These are phyloP conservation scores for Blastomyces percursus DNA, from an alignment of 2,329 filamentous ascomycete species.

Conservation along the genomic window DNA sequence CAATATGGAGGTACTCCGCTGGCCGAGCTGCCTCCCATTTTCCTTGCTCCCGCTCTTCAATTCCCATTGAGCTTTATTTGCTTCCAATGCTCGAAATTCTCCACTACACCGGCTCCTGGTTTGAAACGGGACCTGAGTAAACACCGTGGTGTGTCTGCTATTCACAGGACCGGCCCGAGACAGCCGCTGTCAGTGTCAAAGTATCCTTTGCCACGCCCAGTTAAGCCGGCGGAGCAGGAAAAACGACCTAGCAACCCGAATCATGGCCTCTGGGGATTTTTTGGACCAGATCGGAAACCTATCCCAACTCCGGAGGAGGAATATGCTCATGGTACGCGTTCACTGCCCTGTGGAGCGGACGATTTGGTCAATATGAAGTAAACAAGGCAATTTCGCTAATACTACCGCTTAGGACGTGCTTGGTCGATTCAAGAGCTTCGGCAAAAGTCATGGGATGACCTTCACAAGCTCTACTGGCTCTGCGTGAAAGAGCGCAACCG, in stretches of 20 bases:
- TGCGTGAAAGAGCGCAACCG: constrained; percentile 86
- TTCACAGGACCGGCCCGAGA: constrained; percentile 64
- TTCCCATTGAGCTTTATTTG: constrained; percentile 2
- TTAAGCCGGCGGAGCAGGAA: constrained; percentile 42
- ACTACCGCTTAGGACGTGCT: constrained; percentile 47
- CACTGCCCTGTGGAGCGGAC: background rate
- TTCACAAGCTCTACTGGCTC: constrained; percentile 89
- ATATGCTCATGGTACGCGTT: constrained; percentile 50
- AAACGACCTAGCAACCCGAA: constrained; percentile 49
- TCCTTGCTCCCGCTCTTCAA: constrained; percentile 32
- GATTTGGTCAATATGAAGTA: background rate
- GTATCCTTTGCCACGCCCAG: constrained; percentile 42
- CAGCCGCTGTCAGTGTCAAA: constrained; percentile 64
- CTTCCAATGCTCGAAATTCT: constrained; percentile 13
- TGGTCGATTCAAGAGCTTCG: constrained; percentile 83
- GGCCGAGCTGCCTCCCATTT: constrained; percentile 33
- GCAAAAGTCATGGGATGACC: constrained; percentile 82
- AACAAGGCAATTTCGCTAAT: background rate
- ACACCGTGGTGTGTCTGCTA: constrained; percentile 67
- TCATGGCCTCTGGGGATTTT: constrained; percentile 91
- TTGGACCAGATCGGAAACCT: constrained; percentile 58
- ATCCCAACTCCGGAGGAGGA: constrained; percentile 63
- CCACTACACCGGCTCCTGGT: constrained; percentile 25
- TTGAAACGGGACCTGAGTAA: constrained; percentile 62
- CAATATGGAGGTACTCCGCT: constrained; percentile 25